phyloP scores from a whole-genome alignment of 1,139 yeast species.

The Saccharomyces hybrid region DNA sequence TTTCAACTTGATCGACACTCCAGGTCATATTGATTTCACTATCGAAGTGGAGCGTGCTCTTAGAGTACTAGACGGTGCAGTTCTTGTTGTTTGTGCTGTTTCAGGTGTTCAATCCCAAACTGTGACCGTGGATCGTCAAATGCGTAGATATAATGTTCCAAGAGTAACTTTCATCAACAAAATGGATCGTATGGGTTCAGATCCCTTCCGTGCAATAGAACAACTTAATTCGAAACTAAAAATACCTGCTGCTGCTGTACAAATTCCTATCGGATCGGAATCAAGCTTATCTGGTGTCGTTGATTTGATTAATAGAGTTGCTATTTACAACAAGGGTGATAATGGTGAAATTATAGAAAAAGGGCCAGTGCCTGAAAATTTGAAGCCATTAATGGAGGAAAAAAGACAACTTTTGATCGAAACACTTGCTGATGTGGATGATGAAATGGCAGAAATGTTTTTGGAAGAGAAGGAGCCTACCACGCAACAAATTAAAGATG shows the following conservation, averaged over 20 bases:
- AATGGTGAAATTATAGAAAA: conserved; percentile 74
- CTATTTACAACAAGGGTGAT: conserved; percentile 82
- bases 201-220: conserved; percentile 91
- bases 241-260: conserved; percentile 95
- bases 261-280: conserved; percentile 95
- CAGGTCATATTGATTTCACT: conserved; percentile 97
- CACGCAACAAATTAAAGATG: conserved; percentile 70
- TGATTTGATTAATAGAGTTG: conserved; percentile 79
- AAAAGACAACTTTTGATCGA: conserved; percentile 79
- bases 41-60: conserved; percentile 97
- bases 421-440: conserved; percentile 95
- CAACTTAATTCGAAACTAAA: conserved; percentile 80
- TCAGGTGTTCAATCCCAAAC: conserved; percentile 98
- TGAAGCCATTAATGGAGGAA: conserved; percentile 70
- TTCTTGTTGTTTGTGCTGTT: conserved; percentile 94
- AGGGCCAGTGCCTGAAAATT: conserved; percentile 64
- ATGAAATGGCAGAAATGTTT: conserved; percentile 88
- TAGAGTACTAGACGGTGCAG: conserved; percentile 96
- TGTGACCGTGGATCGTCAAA: conserved; percentile 96
- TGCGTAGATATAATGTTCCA: conserved; percentile 97
- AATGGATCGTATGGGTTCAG: conserved; percentile 99
- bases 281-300: conserved; percentile 79
- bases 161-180: conserved; percentile 92
- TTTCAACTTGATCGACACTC: conserved; percentile 93
- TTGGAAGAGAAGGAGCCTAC: conserved; percentile 87